These are phyloP conservation scores for Lobosporangium transversale DNA, from an alignment of 192 early-diverging fungal species.

Conservation along the genomic window DNA sequence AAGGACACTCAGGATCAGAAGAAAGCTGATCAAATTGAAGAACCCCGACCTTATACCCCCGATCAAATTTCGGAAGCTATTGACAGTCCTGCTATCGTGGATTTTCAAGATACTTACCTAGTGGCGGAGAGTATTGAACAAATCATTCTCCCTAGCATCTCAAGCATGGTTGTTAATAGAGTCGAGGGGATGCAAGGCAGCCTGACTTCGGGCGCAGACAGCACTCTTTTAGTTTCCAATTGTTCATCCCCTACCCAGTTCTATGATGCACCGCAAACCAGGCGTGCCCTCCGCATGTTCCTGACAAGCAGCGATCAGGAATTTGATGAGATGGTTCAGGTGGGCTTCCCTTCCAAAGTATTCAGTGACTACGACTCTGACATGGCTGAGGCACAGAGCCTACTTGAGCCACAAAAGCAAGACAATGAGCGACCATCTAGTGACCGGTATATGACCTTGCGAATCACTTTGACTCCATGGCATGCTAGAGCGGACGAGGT, in stretches of 20 bases:
- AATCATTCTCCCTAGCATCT: neutral
- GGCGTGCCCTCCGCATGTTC: conserved; percentile 20
- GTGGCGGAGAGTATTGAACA: conserved; percentile 14
- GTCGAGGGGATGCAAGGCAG: no score
- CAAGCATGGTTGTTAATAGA: no score
- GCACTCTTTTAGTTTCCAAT: conserved; percentile 19
- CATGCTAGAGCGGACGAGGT: conserved; percentile 52
- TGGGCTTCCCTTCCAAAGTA: conserved; percentile 37
- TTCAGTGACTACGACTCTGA: conserved; percentile 1
- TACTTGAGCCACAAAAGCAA: neutral
- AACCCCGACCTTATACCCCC: no score
- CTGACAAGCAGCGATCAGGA: neutral
- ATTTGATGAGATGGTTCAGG: conserved; percentile 54
- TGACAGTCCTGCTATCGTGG: no score
- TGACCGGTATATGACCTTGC: conserved; percentile 39
- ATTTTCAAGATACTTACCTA: neutral
- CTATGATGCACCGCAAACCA: conserved; percentile 21
- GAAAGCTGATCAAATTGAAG: no score
- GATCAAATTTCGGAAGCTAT: no score
- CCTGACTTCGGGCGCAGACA: neutral
- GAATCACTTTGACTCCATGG: conserved; percentile 53
- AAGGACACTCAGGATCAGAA: neutral
- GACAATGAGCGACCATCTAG: neutral
- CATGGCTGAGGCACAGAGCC: neutral
- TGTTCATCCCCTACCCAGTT: conserved; percentile 37